Conservation (phyloP, 1,284 basidiomycete species). For the Marasmius oreades region DNA sequence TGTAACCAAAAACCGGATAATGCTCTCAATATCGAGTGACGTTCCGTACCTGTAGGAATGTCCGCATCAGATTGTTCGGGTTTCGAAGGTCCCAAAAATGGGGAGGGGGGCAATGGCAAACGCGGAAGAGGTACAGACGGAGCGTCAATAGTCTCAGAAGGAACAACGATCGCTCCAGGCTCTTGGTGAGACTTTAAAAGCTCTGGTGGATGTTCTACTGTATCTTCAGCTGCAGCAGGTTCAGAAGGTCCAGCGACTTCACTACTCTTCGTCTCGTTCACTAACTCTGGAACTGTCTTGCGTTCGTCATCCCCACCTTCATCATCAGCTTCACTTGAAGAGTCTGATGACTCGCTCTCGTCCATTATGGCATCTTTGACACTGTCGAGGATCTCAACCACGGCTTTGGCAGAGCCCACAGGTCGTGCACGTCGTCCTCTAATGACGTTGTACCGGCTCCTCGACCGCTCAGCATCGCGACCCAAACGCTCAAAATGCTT, state of each 20-base stretch:
- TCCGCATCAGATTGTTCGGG: constrained; percentile 53
- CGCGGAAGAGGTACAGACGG: constrained; percentile 26
- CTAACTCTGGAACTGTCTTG: constrained; percentile 9
- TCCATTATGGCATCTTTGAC: constrained; percentile 91
- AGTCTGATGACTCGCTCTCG: constrained; percentile 74
- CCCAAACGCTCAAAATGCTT: constrained; percentile 75
- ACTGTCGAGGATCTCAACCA: constrained; percentile 88
- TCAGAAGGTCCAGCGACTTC: constrained; percentile 20
- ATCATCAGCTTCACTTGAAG: constrained; percentile 86
- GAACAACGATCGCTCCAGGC: neutral
- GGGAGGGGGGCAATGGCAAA: constrained; percentile 49
- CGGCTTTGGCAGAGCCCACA: constrained; percentile 85
- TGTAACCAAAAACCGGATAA: constrained; percentile 82
- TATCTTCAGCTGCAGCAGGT: constrained; percentile 21
- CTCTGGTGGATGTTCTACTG: constrained; percentile 21
- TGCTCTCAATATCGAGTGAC: constrained; percentile 82
- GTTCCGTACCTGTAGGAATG: constrained; percentile 51
- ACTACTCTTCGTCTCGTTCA: constrained; percentile 28
- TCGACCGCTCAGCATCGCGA: constrained; percentile 65
- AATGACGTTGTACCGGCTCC: constrained; percentile 72
- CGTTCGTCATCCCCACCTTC: constrained; percentile 71
- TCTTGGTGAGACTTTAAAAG: constrained; percentile 10
- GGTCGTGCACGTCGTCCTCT: constrained; percentile 91
- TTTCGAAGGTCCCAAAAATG: constrained; percentile 33
- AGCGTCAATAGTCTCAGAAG: constrained; percentile 9